A percentile compares a stretch with the other conserved stretches of the same genome.
These are phyloP conservation scores for Phyllachora maydis DNA, from an alignment of 2,329 filamentous ascomycete species.

Conservation along the genomic window DNA sequence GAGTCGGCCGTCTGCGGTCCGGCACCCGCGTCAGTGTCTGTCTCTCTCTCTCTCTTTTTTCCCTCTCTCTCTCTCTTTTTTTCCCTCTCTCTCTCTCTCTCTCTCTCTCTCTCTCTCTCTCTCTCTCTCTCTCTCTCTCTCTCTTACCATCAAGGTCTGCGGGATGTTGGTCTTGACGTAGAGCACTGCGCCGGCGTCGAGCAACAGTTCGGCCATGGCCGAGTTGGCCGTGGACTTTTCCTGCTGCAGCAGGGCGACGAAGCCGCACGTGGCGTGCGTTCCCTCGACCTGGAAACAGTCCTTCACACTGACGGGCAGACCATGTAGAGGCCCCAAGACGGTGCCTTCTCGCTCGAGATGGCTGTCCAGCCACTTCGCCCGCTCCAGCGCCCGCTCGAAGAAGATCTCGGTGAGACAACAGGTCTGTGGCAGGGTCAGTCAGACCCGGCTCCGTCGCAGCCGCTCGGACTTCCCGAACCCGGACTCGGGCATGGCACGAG, in stretches of 20 bases:
- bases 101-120: background rate
- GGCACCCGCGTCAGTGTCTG: too few relatives aligned
- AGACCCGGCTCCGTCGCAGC: too few relatives aligned
- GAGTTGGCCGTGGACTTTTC: background rate
- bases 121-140: background rate
- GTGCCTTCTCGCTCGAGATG: constrained; percentile 17
- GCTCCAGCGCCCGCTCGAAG: constrained; percentile 23
- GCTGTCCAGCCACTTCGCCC: constrained; percentile 23
- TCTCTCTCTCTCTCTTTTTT: too few relatives aligned
- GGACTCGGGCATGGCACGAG: too few relatives aligned
- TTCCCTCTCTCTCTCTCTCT: background rate
- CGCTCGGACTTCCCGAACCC: too few relatives aligned
- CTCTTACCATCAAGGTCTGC: background rate
- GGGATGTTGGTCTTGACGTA: constrained; percentile 1
- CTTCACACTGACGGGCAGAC: constrained; percentile 27
- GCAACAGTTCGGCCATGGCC: background rate
- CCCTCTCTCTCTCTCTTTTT: too few relatives aligned
- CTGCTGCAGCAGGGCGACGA: background rate
- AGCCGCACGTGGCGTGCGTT: background rate
- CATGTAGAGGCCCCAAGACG: constrained; percentile 36
- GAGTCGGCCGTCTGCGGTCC: background rate
- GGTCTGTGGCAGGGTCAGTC: constrained; percentile 9
- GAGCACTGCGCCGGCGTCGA: background rate
- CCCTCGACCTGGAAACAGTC: background rate
- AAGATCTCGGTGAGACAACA: constrained; percentile 29